Conservation (phyloP, 768 basidiomycete genomes). For the Mycena belliarum region DNA sequence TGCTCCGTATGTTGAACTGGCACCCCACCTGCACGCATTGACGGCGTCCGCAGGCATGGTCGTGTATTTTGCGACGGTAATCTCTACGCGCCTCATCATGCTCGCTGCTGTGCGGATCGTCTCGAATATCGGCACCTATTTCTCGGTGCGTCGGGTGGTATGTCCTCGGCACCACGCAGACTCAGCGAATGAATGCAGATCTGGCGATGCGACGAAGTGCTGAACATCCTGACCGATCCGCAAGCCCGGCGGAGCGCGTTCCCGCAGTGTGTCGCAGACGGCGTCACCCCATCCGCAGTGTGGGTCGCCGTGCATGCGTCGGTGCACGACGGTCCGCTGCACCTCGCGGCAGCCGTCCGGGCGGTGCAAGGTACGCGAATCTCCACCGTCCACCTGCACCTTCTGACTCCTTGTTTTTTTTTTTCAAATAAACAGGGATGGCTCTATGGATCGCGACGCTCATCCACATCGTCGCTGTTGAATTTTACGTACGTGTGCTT, state of each 20-base stretch:
- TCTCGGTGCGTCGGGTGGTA: constrained; percentile 20
- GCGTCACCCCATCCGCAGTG: constrained; percentile 12
- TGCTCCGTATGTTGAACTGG: constrained; percentile 25
- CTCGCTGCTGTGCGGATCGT: constrained; percentile 22
- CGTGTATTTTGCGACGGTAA: constrained; percentile 18
- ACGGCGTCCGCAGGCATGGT: constrained; percentile 22
- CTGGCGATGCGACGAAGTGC: constrained; percentile 29
- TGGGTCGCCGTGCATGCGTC: constrained; percentile 26
- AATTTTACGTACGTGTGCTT: constrained; percentile 24
- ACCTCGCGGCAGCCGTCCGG: constrained; percentile 22
- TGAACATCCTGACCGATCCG: constrained; percentile 18
- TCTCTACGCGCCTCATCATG: constrained; percentile 24
- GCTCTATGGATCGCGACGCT: constrained; percentile 28
- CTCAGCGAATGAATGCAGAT: neutral
- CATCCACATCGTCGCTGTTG: constrained; percentile 25
- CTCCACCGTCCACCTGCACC: neutral
- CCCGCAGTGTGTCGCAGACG: constrained; percentile 24
- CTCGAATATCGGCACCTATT: constrained; percentile 26
- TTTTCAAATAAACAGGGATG: constrained; percentile 20
- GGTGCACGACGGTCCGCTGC: constrained; percentile 11
- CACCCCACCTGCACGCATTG: neutral
- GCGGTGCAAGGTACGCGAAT: constrained; percentile 19
- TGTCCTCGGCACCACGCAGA: neutral
- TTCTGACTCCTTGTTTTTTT: no score
- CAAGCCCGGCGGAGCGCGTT: constrained; percentile 4